A percentile compares a stretch with the other conserved stretches of the same genome.
Evolutionary conservation across 1,139 yeast species (phyloP).

Genomic region (Zygoascus hellenicus): DNA sequence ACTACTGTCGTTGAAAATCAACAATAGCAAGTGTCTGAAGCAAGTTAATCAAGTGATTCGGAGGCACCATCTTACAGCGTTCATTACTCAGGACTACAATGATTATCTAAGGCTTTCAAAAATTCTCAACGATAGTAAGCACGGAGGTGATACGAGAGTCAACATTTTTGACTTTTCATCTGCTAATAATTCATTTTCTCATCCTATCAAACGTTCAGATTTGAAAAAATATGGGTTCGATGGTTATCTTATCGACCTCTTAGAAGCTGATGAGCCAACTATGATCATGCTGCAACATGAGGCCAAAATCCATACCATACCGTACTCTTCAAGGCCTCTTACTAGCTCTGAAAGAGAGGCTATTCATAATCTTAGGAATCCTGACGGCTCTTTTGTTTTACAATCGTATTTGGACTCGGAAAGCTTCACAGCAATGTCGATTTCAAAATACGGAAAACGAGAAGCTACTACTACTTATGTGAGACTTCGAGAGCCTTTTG

Average conservation of each 20-base stretch:
- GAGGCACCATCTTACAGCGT: conserved; percentile 48
- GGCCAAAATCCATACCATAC: conserved; percentile 54
- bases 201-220: conserved; percentile 34
- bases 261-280: conserved; percentile 73
- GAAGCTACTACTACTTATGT: conserved; percentile 9
- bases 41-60: conserved; percentile 55
- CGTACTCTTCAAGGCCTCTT: conserved; percentile 44
- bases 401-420: conserved; percentile 9
- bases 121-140: conserved; percentile 36
- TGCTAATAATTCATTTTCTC: conserved; percentile 23
- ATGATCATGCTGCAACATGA: conserved; percentile 65
- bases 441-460: conserved; percentile 23
- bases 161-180: conserved; percentile 43
- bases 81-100: conserved; percentile 42
- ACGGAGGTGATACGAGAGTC: conserved; percentile 31
- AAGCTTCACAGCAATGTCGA: conserved; percentile 9
- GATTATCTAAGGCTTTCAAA: conserved; percentile 43
- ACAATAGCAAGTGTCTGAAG: conserved; percentile 43
- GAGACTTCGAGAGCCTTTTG: not conserved
- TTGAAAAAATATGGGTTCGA: conserved; percentile 63
- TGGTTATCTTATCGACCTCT: conserved; percentile 65
- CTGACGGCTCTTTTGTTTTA: conserved; percentile 6
- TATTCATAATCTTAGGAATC: conserved; percentile 4
- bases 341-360: conserved; percentile 4
- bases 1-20: conserved; percentile 55